Base-by-base conservation (phyloP, 352 stramenopile species). In the Globisporangium carolinianum region DNA sequence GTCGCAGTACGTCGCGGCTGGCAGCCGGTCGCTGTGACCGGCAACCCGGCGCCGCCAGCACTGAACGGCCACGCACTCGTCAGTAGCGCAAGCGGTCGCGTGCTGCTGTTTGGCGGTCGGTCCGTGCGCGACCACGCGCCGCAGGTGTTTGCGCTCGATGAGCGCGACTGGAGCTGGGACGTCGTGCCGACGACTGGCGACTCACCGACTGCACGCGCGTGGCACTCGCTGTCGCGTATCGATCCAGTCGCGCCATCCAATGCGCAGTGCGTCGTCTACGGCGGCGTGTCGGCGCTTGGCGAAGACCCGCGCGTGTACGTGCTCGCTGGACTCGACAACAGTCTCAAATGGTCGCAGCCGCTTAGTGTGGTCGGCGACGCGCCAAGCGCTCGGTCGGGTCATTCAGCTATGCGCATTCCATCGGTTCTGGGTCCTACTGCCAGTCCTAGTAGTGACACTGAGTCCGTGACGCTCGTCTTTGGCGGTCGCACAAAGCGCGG, bases 61-160 rank as follows among this genome's bases (percentile, higher is more conserved):
- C 58, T 87, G 6, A 91, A 88, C 47, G 80, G 80, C 6, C 80
- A 91, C 36, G 70, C 65, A 1, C 60, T 91, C n/a, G 86, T 86
- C 45, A 49, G 42, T 52, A 70, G 61, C 18, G 32, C 38, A 4
- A 58, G 65, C 15, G 55, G 32, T 4, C 51, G 51, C 39, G 68
- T 81, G 36, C 72, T 71, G 47, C 54, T 88, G 1, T 85, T 83
- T 57, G 80, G 78, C 17, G 80, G 80, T 37, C 72, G 80, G 52
- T 72, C 78, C 32, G 69, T 88, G 6, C 73, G 80, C 1, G 80
- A 91, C 47, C 79, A 87, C 55, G 76, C 78, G 45, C 52, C 65
- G 5, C 37, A 65, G 14, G 57, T 88, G 37, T 90, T 77, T 58
- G 73, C 72, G 4, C 49, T 80, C 50, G 73, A 87, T 11, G 41